A percentile compares a stretch with the other conserved stretches of the same genome.
Evolutionary conservation across 768 basidiomycete species (phyloP).

Genomic region (Strobilomyces confusus): DNA sequence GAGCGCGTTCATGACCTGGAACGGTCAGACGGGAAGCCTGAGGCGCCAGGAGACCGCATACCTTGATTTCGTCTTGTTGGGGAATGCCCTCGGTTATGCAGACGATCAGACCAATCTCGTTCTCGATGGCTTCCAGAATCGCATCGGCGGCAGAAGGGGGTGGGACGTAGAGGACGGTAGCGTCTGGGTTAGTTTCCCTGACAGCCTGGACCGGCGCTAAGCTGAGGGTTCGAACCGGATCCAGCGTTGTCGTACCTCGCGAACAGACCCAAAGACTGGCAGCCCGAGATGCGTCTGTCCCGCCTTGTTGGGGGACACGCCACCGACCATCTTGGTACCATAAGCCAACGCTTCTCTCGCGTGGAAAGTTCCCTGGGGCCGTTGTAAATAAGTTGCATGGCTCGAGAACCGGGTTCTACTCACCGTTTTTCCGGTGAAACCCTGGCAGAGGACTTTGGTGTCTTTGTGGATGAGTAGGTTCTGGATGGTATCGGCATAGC

Average conservation of each 20-base stretch:
- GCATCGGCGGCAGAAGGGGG: conserved; percentile 96
- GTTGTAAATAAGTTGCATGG: conserved; percentile 3
- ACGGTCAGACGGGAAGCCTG: neutral
- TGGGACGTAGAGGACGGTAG: conserved; percentile 95
- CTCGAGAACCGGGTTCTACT: conserved; percentile 17
- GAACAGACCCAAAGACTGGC: conserved; percentile 89
- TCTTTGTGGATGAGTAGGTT: conserved; percentile 94
- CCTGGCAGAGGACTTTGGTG: conserved; percentile 89
- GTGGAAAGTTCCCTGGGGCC: conserved; percentile 88
- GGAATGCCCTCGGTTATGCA: conserved; percentile 99
- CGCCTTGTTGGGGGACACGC: conserved; percentile 95
- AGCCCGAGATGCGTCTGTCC: conserved; percentile 93
- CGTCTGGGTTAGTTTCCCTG: conserved; percentile 80
- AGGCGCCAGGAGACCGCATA: conserved; percentile 31
- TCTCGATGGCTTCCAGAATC: conserved; percentile 98
- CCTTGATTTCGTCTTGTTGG: conserved; percentile 92
- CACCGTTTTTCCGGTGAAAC: conserved; percentile 96
- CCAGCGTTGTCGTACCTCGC: conserved; percentile 56
- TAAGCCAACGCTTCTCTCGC: conserved; percentile 88
- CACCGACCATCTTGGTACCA: conserved; percentile 97
- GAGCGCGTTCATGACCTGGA: conserved; percentile 86
- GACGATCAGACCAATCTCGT: conserved; percentile 95
- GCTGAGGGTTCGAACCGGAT: neutral
- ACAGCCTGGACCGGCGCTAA: conserved; percentile 61
- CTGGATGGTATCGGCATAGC: conserved; percentile 85